Base-by-base conservation (phyloP, 495 filamentous ascomycete genomes). In the Filosporella fistucella region DNA sequence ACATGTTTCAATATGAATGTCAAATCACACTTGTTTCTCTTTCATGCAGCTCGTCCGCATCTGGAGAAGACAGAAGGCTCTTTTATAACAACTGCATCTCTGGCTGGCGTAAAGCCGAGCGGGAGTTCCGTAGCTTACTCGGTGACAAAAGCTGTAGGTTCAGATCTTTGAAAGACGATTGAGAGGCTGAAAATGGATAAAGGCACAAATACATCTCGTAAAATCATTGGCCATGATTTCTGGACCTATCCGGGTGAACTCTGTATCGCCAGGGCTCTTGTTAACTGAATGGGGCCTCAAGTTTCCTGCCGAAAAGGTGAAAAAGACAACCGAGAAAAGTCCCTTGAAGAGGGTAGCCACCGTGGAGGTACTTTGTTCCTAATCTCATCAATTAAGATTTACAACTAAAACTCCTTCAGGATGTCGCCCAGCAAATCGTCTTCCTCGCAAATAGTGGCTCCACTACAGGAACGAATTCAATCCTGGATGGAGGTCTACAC, bases 1-100 rank as follows among this genome's bases (percentile, higher is more conserved):
- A 51, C 46, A 14, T 73, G 72, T 49, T 80, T 75, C 55, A 67
- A 69, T 34, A 70, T 79, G 63, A 81, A 81, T 48, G 76, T 81
- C 22, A 81, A 81, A 56, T 68, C 64, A 11, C 76, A 79, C 42
- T 58, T 81, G 23, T 80, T 68, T 65, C 61, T 81, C 6, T 69
- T 77, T 56, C 68, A 77, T 21, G 73, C 71, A 0, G 65, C 69
- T 1, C 66, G 64, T 53, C 58, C 64, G 18, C 48, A 71, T 23
- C 65, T 80, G 14, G 71, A 76, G 9, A 60, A 67, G 40, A 65
- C 59, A 7, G 70, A 74, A 40, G 77, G 77, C 7, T 62, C 64
- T 3, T 79, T 81, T 49, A 68, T 81, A 44, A 68, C 68, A 2
- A 78, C 74, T 0, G 74, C 76, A 4, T 70, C 64, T 50, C 42